These are phyloP conservation scores for Fraxinus floribunda DNA, from an alignment of 305 asterid species.

Conservation along the genomic window DNA sequence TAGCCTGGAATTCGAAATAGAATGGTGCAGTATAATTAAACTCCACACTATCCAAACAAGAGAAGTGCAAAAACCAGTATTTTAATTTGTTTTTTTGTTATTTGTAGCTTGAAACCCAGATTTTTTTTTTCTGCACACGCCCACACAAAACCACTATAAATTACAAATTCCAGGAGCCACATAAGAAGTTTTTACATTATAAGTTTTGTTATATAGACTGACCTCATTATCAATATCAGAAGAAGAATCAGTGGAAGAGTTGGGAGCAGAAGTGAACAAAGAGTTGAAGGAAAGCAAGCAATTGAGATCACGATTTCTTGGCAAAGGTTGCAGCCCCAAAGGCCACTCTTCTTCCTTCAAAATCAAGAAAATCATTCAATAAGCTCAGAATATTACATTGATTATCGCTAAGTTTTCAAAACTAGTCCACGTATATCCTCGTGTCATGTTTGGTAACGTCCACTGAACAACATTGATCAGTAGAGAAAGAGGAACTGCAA, in stretches of 20 bases:
- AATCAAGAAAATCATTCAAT: not conserved
- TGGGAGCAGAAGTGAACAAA: conserved; percentile 50
- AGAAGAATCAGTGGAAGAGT: conserved; percentile 53
- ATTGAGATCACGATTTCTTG: conserved; percentile 43
- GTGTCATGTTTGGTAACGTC: not conserved
- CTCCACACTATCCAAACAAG: not conserved
- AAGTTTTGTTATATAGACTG: not conserved
- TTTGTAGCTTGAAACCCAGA: not conserved
- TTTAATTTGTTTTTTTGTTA: not conserved
- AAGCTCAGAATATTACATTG: not conserved
- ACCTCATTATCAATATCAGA: conserved; percentile 76
- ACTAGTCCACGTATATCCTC: not conserved
- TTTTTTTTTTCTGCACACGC: no score
- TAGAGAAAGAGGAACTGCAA: not conserved
- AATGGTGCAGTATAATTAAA: not conserved
- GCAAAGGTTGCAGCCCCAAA: conserved; percentile 60
- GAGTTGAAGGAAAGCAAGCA: conserved; percentile 64
- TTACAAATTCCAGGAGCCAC: not conserved
- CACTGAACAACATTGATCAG: not conserved
- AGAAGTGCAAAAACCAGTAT: not conserved
- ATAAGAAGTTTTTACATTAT: not conserved
- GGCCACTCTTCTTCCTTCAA: conserved; percentile 77
- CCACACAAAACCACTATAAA: not conserved
- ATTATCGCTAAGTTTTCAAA: not conserved
- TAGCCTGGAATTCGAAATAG: not conserved